Conservation (phyloP, 768 basidiomycete genomes). For the Phaeolepiota aurea region DNA sequence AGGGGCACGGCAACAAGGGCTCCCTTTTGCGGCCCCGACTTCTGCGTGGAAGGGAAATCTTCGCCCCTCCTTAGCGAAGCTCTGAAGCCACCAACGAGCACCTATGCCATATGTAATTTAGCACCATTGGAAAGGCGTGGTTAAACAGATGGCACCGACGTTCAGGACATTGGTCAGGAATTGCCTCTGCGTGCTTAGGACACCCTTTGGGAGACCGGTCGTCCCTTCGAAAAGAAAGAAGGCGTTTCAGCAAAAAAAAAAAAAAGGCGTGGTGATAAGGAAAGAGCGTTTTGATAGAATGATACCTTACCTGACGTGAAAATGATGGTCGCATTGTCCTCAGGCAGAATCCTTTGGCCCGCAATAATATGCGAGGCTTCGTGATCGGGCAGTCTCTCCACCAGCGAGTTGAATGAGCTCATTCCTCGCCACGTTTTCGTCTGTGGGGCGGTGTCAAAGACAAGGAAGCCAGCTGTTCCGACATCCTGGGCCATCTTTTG, state of each 20-base stretch:
- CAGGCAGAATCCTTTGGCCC: conserved; percentile 30
- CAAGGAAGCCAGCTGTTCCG: conserved; percentile 29
- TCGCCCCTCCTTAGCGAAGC: conserved; percentile 41
- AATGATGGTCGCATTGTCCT: conserved; percentile 54
- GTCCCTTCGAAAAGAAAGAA: too few relatives aligned
- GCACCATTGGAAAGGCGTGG: too few relatives aligned
- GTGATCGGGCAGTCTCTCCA: conserved; percentile 21
- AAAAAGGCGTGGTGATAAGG: conserved; percentile 3
- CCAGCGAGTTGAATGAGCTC: conserved; percentile 27
- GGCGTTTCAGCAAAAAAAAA: not conserved
- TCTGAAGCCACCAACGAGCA: conserved; percentile 35
- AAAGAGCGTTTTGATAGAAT: not conserved
- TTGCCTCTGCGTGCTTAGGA: conserved; percentile 55
- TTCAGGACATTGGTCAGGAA: conserved; percentile 54
- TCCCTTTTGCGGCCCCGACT: conserved; percentile 35
- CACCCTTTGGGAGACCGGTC: conserved; percentile 56
- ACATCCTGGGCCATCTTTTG: conserved; percentile 13
- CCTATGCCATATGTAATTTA: conserved; percentile 18
- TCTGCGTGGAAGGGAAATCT: conserved; percentile 22
- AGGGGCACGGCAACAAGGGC: conserved; percentile 51
- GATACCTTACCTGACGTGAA: conserved; percentile 49
- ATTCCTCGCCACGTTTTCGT: conserved; percentile 33
- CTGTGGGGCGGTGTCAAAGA: conserved; percentile 31
- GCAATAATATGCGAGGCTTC: conserved; percentile 12
- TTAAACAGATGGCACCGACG: conserved; percentile 18